Evolutionary conservation across 257 asterid genomes (phyloP).

Genomic region (Thymus mandschuricus): DNA sequence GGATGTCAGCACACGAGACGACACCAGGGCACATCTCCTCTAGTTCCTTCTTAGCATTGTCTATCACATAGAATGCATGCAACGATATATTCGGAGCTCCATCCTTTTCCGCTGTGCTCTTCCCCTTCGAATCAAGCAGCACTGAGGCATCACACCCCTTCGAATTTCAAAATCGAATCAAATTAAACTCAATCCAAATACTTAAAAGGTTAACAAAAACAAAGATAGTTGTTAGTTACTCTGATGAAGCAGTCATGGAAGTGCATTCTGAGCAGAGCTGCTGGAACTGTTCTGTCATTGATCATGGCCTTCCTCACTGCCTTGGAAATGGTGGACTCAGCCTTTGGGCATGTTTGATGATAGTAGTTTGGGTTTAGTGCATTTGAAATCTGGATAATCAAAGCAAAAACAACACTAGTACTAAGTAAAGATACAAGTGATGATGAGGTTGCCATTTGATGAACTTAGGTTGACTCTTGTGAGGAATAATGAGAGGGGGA

Average conservation of each 20-base stretch:
- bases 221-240: slow-evolving; percentile 32
- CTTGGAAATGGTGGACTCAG: slow-evolving; percentile 44
- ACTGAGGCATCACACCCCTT: slow-evolving; percentile 87
- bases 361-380: slow-evolving; percentile 58
- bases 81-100: slow-evolving; percentile 76
- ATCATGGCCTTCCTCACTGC: slow-evolving; percentile 55
- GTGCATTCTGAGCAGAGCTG: slow-evolving; percentile 79
- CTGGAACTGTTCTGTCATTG: slow-evolving; percentile 71
- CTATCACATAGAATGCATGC: slow-evolving; percentile 76
- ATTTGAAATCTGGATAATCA: slow-evolving; percentile 26
- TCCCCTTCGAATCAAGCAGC: slow-evolving; percentile 56
- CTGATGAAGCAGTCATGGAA: slow-evolving; percentile 84
- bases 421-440: slow-evolving; percentile 14
- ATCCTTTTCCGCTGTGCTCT: slow-evolving; percentile 61
- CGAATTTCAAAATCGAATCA: too few relatives aligned
- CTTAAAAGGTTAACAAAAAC: background rate
- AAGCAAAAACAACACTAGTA: slow-evolving; percentile 11
- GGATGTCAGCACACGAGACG: slow-evolving; percentile 81
- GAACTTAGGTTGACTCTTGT: background rate
- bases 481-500: slow-evolving; percentile 1
- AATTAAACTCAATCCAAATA: too few relatives aligned
- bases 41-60: slow-evolving; percentile 56
- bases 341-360: slow-evolving; percentile 68
- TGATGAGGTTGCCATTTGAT: background rate
- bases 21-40: slow-evolving; percentile 71